Evolutionary conservation across 441 rosid species (phyloP).

Genomic region (Kokia cookei): DNA sequence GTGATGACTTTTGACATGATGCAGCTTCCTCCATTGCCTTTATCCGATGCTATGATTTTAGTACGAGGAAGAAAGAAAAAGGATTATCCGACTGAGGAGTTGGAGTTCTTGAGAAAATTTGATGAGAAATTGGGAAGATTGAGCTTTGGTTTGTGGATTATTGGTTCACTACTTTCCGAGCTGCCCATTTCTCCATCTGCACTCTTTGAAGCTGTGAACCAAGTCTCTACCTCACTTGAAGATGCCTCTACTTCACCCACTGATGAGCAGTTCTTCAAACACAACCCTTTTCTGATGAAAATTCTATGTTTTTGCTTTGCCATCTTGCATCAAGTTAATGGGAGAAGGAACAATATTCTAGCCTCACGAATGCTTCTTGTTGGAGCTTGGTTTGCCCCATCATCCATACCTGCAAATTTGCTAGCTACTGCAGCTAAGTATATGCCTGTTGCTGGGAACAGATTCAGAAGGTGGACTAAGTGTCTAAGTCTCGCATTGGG

Average conservation of each 20-base stretch:
- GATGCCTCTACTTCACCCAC: conserved; percentile 37
- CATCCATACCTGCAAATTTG: conserved; percentile 51
- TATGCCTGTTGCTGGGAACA: conserved; percentile 46
- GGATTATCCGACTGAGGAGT: conserved; percentile 54
- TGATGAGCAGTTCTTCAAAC: conserved; percentile 68
- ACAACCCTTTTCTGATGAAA: conserved; percentile 62
- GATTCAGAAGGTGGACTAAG: conserved; percentile 58
- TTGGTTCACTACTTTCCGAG: conserved; percentile 77
- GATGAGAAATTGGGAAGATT: conserved; percentile 68
- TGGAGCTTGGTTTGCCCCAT: conserved; percentile 90
- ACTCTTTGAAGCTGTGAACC: conserved; percentile 67
- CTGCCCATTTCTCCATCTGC: conserved; percentile 62
- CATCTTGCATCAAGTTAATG: conserved; percentile 57
- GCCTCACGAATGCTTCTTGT: conserved; percentile 72
- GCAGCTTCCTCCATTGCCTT: conserved; percentile 49
- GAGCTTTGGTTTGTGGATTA: conserved; percentile 69
- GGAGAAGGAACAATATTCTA: conserved; percentile 44
- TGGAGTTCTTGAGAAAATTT: conserved; percentile 55
- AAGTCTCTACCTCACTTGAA: conserved; percentile 36
- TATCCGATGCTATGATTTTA: conserved; percentile 64
- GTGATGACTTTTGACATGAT: conserved; percentile 71
- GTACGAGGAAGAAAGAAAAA: conserved; percentile 67
- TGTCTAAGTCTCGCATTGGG: conserved; percentile 43
- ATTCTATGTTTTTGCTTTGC: conserved; percentile 49
- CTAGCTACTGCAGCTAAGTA: conserved; percentile 65